Evolutionary conservation across 805 yeast genomes (phyloP).

Genomic region (Nadsonia fulvescens): DNA sequence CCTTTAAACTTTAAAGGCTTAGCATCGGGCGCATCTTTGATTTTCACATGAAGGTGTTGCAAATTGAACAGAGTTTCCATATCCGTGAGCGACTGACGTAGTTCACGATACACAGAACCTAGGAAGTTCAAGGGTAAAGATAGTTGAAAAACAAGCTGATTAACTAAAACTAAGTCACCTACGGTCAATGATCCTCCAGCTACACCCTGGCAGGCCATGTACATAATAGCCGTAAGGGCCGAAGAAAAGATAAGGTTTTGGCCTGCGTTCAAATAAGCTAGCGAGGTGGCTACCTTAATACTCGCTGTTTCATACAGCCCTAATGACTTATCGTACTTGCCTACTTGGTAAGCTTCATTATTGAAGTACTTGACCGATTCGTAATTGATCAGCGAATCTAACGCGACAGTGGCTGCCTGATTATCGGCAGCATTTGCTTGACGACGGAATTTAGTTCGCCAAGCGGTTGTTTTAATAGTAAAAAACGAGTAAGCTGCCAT

Average conservation of each 20-base stretch:
- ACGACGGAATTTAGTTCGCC: constrained; percentile 88
- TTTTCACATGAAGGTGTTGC: constrained; percentile 53
- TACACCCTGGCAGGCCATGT: constrained; percentile 93
- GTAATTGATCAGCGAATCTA: constrained; percentile 83
- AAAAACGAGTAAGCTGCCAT: constrained; percentile 80
- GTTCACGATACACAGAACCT: constrained; percentile 89
- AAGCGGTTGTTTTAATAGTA: constrained; percentile 82
- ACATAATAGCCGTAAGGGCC: constrained; percentile 94
- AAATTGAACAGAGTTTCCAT: constrained; percentile 89
- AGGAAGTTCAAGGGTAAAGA: constrained; percentile 87
- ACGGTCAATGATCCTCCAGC: constrained; percentile 66
- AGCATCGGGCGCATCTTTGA: constrained; percentile 46
- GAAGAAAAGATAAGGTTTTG: constrained; percentile 64
- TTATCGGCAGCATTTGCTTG: constrained; percentile 87
- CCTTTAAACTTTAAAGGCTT: constrained; percentile 40
- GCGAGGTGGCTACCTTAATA: constrained; percentile 60
- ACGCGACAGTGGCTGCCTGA: constrained; percentile 83
- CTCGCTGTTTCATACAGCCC: constrained; percentile 50
- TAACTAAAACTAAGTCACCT: constrained; percentile 87
- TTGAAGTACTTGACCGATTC: constrained; percentile 92
- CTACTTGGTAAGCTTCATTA: constrained; percentile 65
- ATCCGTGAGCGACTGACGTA: constrained; percentile 81
- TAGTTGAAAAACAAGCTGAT: constrained; percentile 88
- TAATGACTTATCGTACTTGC: constrained; percentile 63
- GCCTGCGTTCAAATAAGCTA: constrained; percentile 60